phyloP scores from a whole-genome alignment of 805 yeast species.

The Clavispora phyllophila region DNA sequence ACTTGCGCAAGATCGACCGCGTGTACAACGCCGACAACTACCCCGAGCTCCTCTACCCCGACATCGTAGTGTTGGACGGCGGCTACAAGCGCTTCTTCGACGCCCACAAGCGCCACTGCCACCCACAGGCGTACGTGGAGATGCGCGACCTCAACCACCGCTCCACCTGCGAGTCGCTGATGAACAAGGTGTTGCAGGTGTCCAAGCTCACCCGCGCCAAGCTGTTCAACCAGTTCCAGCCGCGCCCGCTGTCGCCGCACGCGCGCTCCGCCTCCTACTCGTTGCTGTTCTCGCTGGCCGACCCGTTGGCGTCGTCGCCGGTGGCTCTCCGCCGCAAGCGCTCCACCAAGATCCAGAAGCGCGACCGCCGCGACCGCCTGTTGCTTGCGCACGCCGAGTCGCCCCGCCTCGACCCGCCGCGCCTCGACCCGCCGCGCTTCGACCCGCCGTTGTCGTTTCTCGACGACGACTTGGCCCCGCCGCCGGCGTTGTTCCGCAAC shows the following conservation, averaged over 20 bases:
- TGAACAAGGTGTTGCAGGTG: slow-evolving; percentile 40
- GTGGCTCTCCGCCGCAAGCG: slow-evolving; percentile 7
- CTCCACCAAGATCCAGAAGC: slow-evolving; percentile 12
- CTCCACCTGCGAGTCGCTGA: slow-evolving; percentile 41
- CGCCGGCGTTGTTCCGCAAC: slow-evolving; percentile 14
- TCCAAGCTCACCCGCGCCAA: slow-evolving; percentile 38
- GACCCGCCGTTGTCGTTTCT: slow-evolving; percentile 6
- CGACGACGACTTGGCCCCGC: slow-evolving; percentile 16
- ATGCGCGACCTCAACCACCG: slow-evolving; percentile 54
- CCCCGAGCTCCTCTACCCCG: slow-evolving; percentile 83
- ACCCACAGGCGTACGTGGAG: slow-evolving; percentile 75
- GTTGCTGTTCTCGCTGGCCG: slow-evolving; percentile 6
- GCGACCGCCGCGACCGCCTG: slow-evolving; percentile 10
- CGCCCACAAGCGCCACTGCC: slow-evolving; percentile 52
- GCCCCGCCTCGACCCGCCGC: no score
- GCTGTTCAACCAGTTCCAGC: slow-evolving; percentile 26
- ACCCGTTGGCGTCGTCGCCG: slow-evolving; percentile 4
- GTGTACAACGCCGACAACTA: slow-evolving; percentile 65
- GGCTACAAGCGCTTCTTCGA: slow-evolving; percentile 83
- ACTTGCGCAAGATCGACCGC: slow-evolving; percentile 80
- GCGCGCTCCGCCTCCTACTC: slow-evolving; percentile 14
- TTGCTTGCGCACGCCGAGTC: slow-evolving; percentile 5
- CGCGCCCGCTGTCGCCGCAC: slow-evolving; percentile 9
- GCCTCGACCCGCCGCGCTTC: no score
- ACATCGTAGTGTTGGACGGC: slow-evolving; percentile 81